Conservation (phyloP, 441 rosid species). For the Eutrema salsugineum region DNA sequence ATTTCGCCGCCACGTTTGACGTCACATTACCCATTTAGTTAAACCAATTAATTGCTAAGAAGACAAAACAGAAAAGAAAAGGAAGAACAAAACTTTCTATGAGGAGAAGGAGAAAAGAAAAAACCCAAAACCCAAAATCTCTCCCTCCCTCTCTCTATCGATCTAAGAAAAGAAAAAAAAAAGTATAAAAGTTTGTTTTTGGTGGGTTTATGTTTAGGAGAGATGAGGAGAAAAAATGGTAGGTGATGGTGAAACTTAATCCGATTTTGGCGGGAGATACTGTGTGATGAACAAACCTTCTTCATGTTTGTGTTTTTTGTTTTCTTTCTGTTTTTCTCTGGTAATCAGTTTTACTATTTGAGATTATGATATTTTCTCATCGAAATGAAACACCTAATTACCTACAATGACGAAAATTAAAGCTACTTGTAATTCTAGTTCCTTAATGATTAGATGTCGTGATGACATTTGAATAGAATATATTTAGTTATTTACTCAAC, state of each 20-base stretch:
- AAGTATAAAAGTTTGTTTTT: neutral
- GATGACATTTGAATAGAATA: neutral
- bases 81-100: neutral
- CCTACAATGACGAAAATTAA: neutral
- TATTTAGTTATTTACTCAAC: neutral
- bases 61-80: neutral
- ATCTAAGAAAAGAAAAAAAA: constrained; percentile 16
- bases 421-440: neutral
- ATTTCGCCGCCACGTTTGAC: constrained; percentile 83
- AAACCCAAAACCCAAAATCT: constrained; percentile 12
- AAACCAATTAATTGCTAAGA: neutral
- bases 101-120: constrained; percentile 8
- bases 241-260: neutral
- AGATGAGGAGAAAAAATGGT: neutral
- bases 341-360: neutral
- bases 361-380: neutral
- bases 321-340: neutral
- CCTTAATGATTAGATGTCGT: too few relatives aligned
- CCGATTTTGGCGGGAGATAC: constrained; percentile 7
- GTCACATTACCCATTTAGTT: constrained; percentile 79
- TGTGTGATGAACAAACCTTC: neutral
- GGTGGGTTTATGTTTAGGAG: constrained; percentile 17
- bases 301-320: neutral
- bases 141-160: constrained; percentile 13
- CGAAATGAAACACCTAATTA: neutral